phyloP scores from a whole-genome alignment of 495 filamentous ascomycete genomes.

The Podospora bellae-mahoneyi region DNA sequence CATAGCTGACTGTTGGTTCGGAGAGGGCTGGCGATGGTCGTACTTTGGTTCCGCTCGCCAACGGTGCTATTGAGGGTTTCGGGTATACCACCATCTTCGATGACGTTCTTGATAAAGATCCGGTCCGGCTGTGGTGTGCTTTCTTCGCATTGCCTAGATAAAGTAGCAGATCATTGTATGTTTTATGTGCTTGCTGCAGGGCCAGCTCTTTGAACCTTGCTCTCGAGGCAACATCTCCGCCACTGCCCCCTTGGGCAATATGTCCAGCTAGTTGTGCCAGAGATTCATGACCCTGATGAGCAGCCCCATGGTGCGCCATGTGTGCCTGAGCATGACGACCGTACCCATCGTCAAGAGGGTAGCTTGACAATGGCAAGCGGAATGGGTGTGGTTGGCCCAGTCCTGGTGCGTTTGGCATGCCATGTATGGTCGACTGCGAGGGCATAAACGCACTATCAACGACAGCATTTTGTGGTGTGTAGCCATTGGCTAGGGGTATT shows the following conservation, averaged over 20 bases:
- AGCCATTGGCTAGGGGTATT: constrained; percentile 33
- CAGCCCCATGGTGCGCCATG: constrained; percentile 19
- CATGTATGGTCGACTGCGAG: constrained; percentile 26
- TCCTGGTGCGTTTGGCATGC: constrained; percentile 24
- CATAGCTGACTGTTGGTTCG: constrained; percentile 19
- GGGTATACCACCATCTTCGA: constrained; percentile 49
- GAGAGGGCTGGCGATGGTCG: constrained; percentile 10
- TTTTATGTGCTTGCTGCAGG: constrained; percentile 77
- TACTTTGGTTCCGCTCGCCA: constrained; percentile 18
- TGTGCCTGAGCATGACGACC: constrained; percentile 23
- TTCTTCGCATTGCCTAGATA: constrained; percentile 66
- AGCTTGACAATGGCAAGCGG: constrained; percentile 26
- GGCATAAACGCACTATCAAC: constrained; percentile 36
- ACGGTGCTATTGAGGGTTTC: constrained; percentile 40
- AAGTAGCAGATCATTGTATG: constrained; percentile 81
- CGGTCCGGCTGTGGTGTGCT: constrained; percentile 30
- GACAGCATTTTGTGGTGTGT: constrained; percentile 31
- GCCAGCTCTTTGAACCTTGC: constrained; percentile 74
- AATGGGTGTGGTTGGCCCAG: constrained; percentile 31
- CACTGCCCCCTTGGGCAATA: constrained; percentile 2
- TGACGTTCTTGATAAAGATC: constrained; percentile 25
- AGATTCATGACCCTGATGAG: constrained; percentile 21
- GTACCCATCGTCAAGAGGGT: constrained; percentile 35
- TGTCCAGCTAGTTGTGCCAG: constrained; percentile 18
- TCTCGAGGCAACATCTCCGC: constrained; percentile 36